These are phyloP conservation scores for Hyaloscypha variabilis DNA, from an alignment of 495 filamentous ascomycete species.

Conservation along the genomic window DNA sequence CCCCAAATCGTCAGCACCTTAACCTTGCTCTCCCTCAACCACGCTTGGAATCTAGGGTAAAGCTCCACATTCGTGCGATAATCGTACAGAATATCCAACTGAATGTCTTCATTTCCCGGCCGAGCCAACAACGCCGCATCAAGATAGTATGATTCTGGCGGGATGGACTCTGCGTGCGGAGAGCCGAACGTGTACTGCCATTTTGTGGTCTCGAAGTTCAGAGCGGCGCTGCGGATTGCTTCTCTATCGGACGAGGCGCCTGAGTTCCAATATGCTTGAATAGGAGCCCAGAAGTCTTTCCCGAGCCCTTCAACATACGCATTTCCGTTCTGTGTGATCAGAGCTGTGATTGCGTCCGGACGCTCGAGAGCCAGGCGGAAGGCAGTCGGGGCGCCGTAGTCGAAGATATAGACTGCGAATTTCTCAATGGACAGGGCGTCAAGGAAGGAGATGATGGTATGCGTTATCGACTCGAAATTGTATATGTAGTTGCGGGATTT, in stretches of 20 bases:
- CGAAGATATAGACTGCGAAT: constrained; percentile 64
- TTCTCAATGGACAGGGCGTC: constrained; percentile 42
- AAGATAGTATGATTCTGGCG: constrained; percentile 51
- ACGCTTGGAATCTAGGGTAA: constrained; percentile 58
- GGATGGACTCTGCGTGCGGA: constrained; percentile 37
- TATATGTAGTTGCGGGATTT: constrained; percentile 46
- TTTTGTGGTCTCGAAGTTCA: constrained; percentile 49
- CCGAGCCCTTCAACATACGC: constrained; percentile 63
- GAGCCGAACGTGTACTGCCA: constrained; percentile 57
- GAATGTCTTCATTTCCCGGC: constrained; percentile 54
- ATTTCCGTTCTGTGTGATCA: constrained; percentile 66
- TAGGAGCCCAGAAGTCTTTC: constrained; percentile 52
- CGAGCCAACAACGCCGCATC: constrained; percentile 51
- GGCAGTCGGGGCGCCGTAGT: constrained; percentile 63
- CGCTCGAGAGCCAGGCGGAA: constrained; percentile 53
- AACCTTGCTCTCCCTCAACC: constrained; percentile 52
- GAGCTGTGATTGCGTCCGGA: constrained; percentile 48
- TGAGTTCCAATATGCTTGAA: constrained; percentile 50
- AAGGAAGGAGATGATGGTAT: constrained; percentile 44
- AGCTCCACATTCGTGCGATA: constrained; percentile 50
- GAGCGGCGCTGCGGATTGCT: constrained; percentile 39
- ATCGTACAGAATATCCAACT: constrained; percentile 59
- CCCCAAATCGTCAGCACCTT: constrained; percentile 64
- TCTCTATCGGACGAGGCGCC: constrained; percentile 39
- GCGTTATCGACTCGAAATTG: constrained; percentile 47